These are phyloP conservation scores for Aristolochia californica DNA, from an alignment of 164 flowering plant genomes.

Conservation along the genomic window DNA sequence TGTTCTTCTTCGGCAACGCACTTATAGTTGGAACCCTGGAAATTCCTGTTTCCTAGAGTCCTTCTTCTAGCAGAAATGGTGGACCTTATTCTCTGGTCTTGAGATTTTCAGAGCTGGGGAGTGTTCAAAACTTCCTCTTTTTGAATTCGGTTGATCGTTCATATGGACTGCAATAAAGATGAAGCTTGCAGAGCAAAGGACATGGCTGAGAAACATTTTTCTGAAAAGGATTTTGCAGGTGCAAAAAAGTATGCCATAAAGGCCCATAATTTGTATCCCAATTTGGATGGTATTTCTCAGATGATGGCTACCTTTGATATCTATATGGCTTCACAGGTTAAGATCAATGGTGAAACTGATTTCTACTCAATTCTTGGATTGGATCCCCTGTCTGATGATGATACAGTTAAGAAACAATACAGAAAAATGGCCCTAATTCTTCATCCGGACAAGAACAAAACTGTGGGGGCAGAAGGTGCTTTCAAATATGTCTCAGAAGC, in stretches of 20 bases:
- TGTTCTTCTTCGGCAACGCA: no score
- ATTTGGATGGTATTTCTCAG: constrained; percentile 42
- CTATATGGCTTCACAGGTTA: constrained; percentile 25
- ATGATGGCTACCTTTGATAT: constrained; percentile 40
- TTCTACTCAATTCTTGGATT: constrained; percentile 75
- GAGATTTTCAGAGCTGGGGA: not conserved
- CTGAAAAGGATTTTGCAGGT: constrained; percentile 20
- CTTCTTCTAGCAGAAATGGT: not conserved
- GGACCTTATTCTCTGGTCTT: not conserved
- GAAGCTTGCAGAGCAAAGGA: constrained; percentile 46
- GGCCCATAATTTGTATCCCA: constrained; percentile 51
- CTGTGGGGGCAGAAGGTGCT: constrained; percentile 91
- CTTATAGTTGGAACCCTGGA: no score
- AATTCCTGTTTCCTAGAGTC: not conserved
- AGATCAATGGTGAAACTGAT: constrained; percentile 31
- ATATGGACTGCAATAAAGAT: constrained; percentile 39
- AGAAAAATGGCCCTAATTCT: constrained; percentile 73
- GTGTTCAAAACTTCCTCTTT: not conserved
- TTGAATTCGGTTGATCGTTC: not conserved
- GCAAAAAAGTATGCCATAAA: constrained; percentile 55
- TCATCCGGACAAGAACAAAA: constrained; percentile 90
- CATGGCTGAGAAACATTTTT: constrained; percentile 31
- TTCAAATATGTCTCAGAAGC: constrained; percentile 76
- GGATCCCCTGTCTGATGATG: constrained; percentile 54
- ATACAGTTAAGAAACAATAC: constrained; percentile 58